These are phyloP conservation scores for Phlebiopsis gigantea DNA, from an alignment of 768 basidiomycete genomes.

Conservation along the genomic window DNA sequence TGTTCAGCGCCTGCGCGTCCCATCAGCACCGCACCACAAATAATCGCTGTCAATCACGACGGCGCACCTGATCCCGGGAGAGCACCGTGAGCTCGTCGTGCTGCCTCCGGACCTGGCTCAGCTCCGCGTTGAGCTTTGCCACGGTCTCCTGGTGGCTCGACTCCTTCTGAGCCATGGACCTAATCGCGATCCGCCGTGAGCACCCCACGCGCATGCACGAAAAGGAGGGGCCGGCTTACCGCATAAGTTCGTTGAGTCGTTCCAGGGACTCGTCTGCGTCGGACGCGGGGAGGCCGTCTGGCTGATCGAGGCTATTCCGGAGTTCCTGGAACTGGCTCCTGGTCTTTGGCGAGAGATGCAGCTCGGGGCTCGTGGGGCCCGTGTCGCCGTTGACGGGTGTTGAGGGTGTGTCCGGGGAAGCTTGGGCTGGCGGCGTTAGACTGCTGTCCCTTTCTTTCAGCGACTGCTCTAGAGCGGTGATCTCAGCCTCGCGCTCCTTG, in stretches of 20 bases:
- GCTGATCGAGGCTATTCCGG: constrained; percentile 55
- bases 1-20: constrained; percentile 61
- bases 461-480: constrained; percentile 60
- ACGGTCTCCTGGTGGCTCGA: constrained; percentile 81
- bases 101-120: constrained; percentile 66
- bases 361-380: constrained; percentile 13
- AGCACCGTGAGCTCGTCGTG: constrained; percentile 78
- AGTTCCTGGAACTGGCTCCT: constrained; percentile 70
- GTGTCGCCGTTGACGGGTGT: constrained; percentile 10
- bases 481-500: constrained; percentile 89
- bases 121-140: constrained; percentile 61
- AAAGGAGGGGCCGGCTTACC: constrained; percentile 45
- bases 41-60: not conserved
- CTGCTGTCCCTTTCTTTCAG: constrained; percentile 34
- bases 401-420: constrained; percentile 11
- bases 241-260: constrained; percentile 87
- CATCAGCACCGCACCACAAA: not conserved
- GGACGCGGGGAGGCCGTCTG: constrained; percentile 19
- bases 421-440: constrained; percentile 5
- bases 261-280: constrained; percentile 70
- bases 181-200: constrained; percentile 27
- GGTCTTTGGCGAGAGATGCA: constrained; percentile 63
- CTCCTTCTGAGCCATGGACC: constrained; percentile 98
- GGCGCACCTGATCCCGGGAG: constrained; percentile 77
- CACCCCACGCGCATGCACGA: not conserved